Evolutionary conservation across 306 rosid genomes (phyloP).

Genomic region (Acacia acuminata): DNA sequence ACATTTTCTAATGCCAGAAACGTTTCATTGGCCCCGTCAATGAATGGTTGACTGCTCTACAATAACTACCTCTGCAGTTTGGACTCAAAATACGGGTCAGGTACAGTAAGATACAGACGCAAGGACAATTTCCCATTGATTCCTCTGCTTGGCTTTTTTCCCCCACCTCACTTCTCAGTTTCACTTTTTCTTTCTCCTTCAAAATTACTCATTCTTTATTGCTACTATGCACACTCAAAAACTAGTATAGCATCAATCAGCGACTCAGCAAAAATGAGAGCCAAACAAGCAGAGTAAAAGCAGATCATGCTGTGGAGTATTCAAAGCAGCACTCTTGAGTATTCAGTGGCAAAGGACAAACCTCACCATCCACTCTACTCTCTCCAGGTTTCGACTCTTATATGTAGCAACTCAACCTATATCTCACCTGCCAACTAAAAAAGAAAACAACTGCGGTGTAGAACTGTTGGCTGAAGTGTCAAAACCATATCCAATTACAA

Average conservation of each 20-base stretch:
- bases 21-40: not conserved
- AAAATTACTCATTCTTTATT: not conserved
- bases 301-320: not conserved
- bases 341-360: not conserved
- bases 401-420: not conserved
- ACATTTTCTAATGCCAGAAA: not conserved
- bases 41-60: not conserved
- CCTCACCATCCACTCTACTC: not conserved
- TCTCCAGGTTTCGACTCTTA: not conserved
- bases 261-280: not conserved
- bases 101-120: not conserved
- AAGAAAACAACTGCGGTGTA: not conserved
- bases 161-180: not conserved
- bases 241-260: not conserved
- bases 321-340: not conserved
- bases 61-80: not conserved
- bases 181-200: conserved; percentile 1
- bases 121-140: not conserved
- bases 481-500: not conserved
- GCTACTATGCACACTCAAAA: not conserved
- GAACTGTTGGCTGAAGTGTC: not conserved
- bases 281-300: not conserved
- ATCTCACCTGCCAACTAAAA: not conserved
- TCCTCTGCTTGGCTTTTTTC: not conserved
- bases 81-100: not conserved